phyloP scores from a whole-genome alignment of 345 rosid species.

The Barbarea vulgaris region DNA sequence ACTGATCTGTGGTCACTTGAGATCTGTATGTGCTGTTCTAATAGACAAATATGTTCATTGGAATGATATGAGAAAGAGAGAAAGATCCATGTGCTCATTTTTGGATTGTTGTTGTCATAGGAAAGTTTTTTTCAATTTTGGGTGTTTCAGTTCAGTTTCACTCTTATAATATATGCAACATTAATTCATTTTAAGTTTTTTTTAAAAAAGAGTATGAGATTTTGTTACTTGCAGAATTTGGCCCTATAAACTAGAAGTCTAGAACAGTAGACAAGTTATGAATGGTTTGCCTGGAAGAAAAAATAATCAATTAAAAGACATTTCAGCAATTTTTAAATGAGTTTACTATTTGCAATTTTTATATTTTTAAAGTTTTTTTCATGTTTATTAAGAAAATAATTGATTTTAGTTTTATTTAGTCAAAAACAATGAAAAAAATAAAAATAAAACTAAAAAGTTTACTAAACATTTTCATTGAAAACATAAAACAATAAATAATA shows the following conservation, averaged over 20 bases:
- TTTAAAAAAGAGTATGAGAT: background rate
- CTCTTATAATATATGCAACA: slow-evolving; percentile 21
- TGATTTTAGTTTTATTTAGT: too few relatives aligned
- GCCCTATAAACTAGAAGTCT: background rate
- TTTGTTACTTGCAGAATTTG: background rate
- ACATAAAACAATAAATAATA: too few relatives aligned
- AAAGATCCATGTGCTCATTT: slow-evolving; percentile 19
- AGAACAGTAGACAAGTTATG: background rate
- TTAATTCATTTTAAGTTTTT: slow-evolving; percentile 21
- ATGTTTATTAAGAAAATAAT: too few relatives aligned
- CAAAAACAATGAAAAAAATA: too few relatives aligned
- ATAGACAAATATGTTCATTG: slow-evolving; percentile 11
- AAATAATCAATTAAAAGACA: background rate
- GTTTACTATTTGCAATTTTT: background rate
- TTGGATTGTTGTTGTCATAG: slow-evolving; percentile 12
- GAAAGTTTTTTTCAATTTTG: slow-evolving; percentile 18
- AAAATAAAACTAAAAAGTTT: too few relatives aligned
- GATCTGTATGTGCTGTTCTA: background rate
- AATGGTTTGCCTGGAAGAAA: background rate
- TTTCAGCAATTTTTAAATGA: background rate
- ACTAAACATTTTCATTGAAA: too few relatives aligned
- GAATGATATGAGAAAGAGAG: slow-evolving; percentile 1
- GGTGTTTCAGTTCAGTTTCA: slow-evolving; percentile 4
- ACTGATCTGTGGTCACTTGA: background rate
- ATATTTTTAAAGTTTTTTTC: background rate